These are phyloP conservation scores for Zymoseptoria pseudotritici DNA, from an alignment of 2,329 filamentous ascomycete genomes.

Conservation along the genomic window DNA sequence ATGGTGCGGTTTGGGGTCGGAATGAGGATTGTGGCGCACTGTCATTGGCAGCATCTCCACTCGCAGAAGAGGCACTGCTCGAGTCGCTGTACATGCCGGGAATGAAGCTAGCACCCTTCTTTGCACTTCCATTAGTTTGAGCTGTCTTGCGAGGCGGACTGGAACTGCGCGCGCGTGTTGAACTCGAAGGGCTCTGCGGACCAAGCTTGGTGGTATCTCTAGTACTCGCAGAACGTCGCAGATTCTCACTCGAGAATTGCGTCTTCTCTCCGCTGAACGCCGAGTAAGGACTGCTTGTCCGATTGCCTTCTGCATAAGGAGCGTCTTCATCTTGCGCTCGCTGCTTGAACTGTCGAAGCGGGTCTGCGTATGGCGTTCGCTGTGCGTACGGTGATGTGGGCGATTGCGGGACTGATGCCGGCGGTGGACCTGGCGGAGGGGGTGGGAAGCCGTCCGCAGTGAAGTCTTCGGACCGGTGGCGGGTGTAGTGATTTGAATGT, in stretches of 20 bases:
- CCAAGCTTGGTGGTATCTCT: conserved; percentile 34
- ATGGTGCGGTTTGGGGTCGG: conserved; percentile 9
- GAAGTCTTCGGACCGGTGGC: conserved; percentile 24
- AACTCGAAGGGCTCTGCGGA: conserved; percentile 9
- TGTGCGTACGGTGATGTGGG: conserved; percentile 22
- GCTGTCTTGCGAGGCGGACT: conserved; percentile 17
- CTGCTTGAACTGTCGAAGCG: conserved; percentile 31
- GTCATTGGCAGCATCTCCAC: neutral
- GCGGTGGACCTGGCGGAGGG: conserved; percentile 32
- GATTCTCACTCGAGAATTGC: conserved; percentile 44
- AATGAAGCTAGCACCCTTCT: conserved; percentile 1
- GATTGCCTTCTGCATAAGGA: conserved; percentile 40
- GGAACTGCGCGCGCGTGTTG: conserved; percentile 16
- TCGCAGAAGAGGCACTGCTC: conserved; percentile 1
- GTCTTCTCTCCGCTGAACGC: conserved; percentile 50
- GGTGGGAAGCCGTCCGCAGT: conserved; percentile 23
- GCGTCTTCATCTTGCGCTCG: conserved; percentile 24
- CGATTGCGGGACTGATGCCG: conserved; percentile 24
- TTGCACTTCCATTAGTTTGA: conserved; percentile 5
- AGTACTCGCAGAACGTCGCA: conserved; percentile 48
- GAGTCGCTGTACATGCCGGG: conserved; percentile 6
- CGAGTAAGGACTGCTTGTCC: conserved; percentile 49
- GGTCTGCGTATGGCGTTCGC: conserved; percentile 33
- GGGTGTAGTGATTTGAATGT: conserved; percentile 19
- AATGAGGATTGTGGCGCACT: neutral